These are phyloP conservation scores for Vaccinium corymbosum DNA, from an alignment of 148 eudicot species.

Conservation along the genomic window DNA sequence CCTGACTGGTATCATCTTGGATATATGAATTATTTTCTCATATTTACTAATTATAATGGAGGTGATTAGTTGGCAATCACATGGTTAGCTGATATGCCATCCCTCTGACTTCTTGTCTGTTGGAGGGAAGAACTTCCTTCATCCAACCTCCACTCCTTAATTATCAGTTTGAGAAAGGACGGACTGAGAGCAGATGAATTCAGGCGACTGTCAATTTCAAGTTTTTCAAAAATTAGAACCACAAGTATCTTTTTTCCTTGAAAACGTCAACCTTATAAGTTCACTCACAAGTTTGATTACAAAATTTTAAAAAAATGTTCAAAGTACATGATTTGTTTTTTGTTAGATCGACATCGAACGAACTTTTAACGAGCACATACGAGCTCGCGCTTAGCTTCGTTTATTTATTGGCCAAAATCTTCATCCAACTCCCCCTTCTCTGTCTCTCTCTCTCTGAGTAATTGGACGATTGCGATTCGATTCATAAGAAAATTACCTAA, in stretches of 20 bases:
- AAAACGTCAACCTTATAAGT: too few species aligned
- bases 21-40: not conserved
- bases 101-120: not conserved
- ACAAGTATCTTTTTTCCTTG: too few species aligned
- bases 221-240: too few species aligned
- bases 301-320: too few species aligned
- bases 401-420: not conserved
- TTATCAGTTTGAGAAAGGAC: not conserved
- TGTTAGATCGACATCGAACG: too few species aligned
- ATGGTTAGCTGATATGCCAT: slow-evolving; percentile 9
- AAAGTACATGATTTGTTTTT: too few species aligned
- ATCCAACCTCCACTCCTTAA: not conserved
- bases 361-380: too few species aligned
- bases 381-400: not conserved
- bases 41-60: not conserved
- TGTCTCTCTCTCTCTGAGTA: not conserved
- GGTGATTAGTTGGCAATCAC: slow-evolving; percentile 17
- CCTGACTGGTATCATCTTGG: not conserved
- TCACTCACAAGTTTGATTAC: too few species aligned
- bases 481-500: not conserved
- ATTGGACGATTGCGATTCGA: not conserved
- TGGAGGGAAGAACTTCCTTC: not conserved
- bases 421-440: not conserved
- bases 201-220: too few species aligned
- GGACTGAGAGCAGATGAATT: too few species aligned